These are phyloP conservation scores for Pisolithus orientalis DNA, from an alignment of 768 basidiomycete species.

Conservation along the genomic window DNA sequence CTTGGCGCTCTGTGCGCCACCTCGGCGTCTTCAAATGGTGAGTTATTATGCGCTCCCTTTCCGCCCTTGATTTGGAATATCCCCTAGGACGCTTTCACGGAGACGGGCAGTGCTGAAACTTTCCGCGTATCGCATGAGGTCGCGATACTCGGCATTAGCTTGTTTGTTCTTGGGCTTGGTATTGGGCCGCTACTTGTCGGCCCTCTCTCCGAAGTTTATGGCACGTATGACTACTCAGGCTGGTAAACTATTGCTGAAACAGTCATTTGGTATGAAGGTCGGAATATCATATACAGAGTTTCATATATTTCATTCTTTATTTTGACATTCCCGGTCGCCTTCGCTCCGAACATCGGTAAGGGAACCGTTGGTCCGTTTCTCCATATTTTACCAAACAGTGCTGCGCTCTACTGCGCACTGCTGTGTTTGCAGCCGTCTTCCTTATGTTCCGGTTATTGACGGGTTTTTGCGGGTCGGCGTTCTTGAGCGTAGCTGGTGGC, in stretches of 20 bases:
- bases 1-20: slow-evolving; percentile 45
- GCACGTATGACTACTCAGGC: slow-evolving; percentile 5
- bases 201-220: slow-evolving; percentile 36
- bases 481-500: slow-evolving; percentile 58
- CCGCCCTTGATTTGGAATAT: neutral
- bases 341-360: slow-evolving; percentile 58
- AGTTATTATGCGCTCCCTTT: slow-evolving; percentile 14
- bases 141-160: slow-evolving; percentile 40
- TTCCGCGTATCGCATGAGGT: slow-evolving; percentile 52
- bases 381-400: neutral
- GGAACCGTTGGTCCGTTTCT: too few relatives aligned
- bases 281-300: slow-evolving; percentile 54
- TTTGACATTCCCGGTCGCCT: slow-evolving; percentile 67
- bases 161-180: slow-evolving; percentile 38
- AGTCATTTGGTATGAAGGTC: slow-evolving; percentile 34
- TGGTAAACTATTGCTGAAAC: neutral
- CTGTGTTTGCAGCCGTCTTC: slow-evolving; percentile 39
- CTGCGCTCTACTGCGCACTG: neutral
- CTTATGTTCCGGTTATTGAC: slow-evolving; percentile 56
- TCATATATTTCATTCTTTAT: slow-evolving; percentile 58
- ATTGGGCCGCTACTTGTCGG: slow-evolving; percentile 31
- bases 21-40: slow-evolving; percentile 50
- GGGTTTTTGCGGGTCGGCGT: slow-evolving; percentile 51
- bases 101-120: slow-evolving; percentile 45
- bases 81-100: slow-evolving; percentile 54